Conservation (phyloP, 352 stramenopile species). For the Globisporangium cylindrosporum region DNA sequence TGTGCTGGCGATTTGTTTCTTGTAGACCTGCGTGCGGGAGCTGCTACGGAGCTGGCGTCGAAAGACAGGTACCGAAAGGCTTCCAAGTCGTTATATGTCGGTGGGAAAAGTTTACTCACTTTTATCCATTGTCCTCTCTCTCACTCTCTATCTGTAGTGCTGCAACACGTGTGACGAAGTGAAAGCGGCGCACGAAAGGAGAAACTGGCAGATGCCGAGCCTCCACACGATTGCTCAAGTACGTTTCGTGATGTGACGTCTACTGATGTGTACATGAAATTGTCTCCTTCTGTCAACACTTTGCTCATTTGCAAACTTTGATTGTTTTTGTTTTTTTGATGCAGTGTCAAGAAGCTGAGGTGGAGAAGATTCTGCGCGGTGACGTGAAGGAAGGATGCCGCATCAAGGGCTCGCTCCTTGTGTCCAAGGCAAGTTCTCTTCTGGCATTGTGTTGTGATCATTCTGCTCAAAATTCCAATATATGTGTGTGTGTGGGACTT, state of each 20-base stretch:
- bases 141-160: constrained; percentile 26
- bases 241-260: not conserved
- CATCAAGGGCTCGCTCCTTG: constrained; percentile 66
- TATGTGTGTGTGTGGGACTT: constrained; percentile 7
- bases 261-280: too few relatives aligned
- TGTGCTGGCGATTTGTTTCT: not conserved
- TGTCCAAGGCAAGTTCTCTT: constrained; percentile 56
- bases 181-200: constrained; percentile 58
- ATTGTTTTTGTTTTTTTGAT: not conserved
- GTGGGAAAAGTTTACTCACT: not conserved
- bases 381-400: constrained; percentile 77
- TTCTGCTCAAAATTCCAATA: not conserved
- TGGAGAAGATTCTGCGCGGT: constrained; percentile 73
- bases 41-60: constrained; percentile 70
- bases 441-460: not conserved
- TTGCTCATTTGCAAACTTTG: not conserved
- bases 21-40: constrained; percentile 58
- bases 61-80: constrained; percentile 37
- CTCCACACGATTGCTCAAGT: constrained; percentile 71
- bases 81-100: not conserved
- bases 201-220: constrained; percentile 78
- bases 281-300: not conserved
- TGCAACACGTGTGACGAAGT: constrained; percentile 69
- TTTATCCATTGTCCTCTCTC: not conserved
- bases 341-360: constrained; percentile 71